These are phyloP conservation scores for Gardenia jasminoides DNA, from an alignment of 257 asterid species.

Conservation along the genomic window DNA sequence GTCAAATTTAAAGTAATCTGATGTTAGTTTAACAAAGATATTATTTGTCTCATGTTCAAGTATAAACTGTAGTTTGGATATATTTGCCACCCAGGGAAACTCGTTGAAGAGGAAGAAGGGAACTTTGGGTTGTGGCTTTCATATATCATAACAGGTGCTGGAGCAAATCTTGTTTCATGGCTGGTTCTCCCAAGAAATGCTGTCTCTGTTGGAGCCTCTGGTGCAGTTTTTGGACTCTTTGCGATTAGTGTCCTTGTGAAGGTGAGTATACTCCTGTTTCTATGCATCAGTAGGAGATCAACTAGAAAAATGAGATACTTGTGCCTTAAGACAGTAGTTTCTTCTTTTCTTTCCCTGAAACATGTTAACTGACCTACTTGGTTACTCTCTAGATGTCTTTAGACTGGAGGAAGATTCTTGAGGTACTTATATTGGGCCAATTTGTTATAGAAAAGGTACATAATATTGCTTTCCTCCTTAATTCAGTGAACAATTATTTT, in stretches of 20 bases:
- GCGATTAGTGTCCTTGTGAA: constrained; percentile 94
- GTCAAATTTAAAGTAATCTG: constrained; percentile 22
- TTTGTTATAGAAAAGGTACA: constrained; percentile 91
- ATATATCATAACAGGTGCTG: constrained; percentile 85
- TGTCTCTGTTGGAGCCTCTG: constrained; percentile 96
- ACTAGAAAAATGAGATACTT: neutral
- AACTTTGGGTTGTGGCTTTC: constrained; percentile 91
- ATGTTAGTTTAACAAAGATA: constrained; percentile 7
- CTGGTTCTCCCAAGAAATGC: constrained; percentile 87
- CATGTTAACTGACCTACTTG: constrained; percentile 16
- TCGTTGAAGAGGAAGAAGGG: constrained; percentile 99
- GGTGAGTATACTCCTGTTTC: constrained; percentile 29
- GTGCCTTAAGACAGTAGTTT: neutral
- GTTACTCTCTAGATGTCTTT: constrained; percentile 71
- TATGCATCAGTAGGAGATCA: constrained; percentile 14
- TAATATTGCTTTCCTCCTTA: neutral
- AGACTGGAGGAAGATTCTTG: constrained; percentile 99
- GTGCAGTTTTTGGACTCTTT: constrained; percentile 95
- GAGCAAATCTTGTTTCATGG: constrained; percentile 97
- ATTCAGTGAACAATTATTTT: neutral
- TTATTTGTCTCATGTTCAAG: neutral
- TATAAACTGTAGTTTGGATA: constrained; percentile 5
- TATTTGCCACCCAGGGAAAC: constrained; percentile 56
- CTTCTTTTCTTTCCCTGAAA: neutral
- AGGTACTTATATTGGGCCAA: constrained; percentile 90